These are phyloP conservation scores for Debaryomyces coudertii DNA, from an alignment of 1,139 yeast species.

Conservation along the genomic window DNA sequence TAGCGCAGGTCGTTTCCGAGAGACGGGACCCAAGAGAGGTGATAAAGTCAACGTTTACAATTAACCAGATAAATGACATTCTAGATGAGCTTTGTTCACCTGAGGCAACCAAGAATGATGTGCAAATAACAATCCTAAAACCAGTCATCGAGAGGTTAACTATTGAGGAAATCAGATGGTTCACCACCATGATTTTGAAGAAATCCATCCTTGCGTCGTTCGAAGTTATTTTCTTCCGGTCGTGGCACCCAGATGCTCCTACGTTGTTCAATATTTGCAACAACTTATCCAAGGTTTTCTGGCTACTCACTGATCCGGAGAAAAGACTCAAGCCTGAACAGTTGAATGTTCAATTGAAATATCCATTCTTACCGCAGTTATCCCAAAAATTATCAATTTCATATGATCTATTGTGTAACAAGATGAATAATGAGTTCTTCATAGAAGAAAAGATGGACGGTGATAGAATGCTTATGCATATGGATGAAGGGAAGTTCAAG, in stretches of 20 bases:
- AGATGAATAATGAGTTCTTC: conserved; percentile 54
- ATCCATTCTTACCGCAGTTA: conserved; percentile 73
- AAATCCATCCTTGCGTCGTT: conserved; percentile 58
- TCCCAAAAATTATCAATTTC: conserved; percentile 55
- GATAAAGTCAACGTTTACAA: conserved; percentile 34
- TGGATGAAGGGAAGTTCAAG: conserved; percentile 43
- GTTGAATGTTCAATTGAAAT: conserved; percentile 48
- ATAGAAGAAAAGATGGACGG: conserved; percentile 96
- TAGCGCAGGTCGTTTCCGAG: conserved; percentile 50
- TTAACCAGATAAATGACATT: conserved; percentile 58
- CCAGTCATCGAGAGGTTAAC: conserved; percentile 59
- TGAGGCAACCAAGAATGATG: conserved; percentile 41
- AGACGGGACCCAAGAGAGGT: conserved; percentile 40
- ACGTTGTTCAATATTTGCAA: conserved; percentile 69
- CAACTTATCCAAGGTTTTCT: conserved; percentile 62
- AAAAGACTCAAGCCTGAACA: conserved; percentile 47
- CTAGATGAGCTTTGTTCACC: conserved; percentile 46
- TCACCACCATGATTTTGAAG: conserved; percentile 68
- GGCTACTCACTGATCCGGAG: conserved; percentile 56
- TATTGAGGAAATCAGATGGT: conserved; percentile 69
- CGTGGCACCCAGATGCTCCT: conserved; percentile 84
- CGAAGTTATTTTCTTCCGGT: conserved; percentile 60
- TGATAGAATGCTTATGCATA: conserved; percentile 79
- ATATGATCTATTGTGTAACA: conserved; percentile 51
- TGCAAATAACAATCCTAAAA: conserved; percentile 45